Conservation (phyloP, 1,139 yeast species). For the Geotrichum siamense region DNA sequence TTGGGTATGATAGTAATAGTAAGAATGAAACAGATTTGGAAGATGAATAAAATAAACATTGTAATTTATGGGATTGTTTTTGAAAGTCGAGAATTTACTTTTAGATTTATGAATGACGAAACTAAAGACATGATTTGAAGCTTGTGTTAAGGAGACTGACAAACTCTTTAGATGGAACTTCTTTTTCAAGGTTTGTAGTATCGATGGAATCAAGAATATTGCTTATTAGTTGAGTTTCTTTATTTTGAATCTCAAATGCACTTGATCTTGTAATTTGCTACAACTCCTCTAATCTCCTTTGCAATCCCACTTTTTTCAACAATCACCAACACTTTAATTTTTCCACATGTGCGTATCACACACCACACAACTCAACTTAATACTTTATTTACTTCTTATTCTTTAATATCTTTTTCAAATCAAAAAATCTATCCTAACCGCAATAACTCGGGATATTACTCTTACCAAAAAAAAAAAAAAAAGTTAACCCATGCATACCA, state of each 20-base stretch:
- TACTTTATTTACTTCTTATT: conserved; percentile 26
- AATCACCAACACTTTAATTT: conserved; percentile 81
- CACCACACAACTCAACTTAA: conserved; percentile 97
- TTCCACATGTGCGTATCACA: conserved; percentile 97
- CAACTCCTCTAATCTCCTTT: conserved; percentile 95
- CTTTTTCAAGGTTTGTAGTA: conserved; percentile 54
- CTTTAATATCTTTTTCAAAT: background rate
- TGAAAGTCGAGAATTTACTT: too few species aligned
- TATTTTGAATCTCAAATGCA: conserved; percentile 81
- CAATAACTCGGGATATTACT: too few species aligned
- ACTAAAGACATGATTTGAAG: too few species aligned
- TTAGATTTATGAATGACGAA: too few species aligned
- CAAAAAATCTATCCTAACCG: conserved; percentile 38
- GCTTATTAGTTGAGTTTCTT: conserved; percentile 65
- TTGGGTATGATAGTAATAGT: too few species aligned
- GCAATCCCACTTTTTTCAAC: conserved; percentile 97
- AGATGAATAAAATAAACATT: too few species aligned
- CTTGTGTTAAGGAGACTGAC: too few species aligned
- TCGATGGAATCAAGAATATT: conserved; percentile 52
- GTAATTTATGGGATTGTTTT: too few species aligned
- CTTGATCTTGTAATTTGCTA: conserved; percentile 90
- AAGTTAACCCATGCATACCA: too few species aligned
- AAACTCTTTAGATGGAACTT: conserved; percentile 76
- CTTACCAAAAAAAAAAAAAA: too few species aligned
- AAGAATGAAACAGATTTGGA: too few species aligned